Evolutionary conservation across 2,329 filamentous ascomycete species (phyloP).

Genomic region (Verticillium klebahnii): DNA sequence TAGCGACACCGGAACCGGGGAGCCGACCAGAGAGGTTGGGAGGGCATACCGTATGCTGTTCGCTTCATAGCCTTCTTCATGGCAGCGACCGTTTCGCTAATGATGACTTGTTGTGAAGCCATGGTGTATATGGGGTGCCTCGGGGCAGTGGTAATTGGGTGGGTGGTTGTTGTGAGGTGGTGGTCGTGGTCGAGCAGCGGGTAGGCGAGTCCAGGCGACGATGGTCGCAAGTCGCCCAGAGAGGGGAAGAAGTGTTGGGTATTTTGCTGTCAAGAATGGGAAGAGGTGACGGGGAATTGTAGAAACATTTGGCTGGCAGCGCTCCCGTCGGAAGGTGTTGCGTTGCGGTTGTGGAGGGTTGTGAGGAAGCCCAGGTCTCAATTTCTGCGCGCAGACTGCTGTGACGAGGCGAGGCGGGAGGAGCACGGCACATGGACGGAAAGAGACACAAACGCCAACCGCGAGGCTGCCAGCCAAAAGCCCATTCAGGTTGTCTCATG

Average conservation of each 20-base stretch:
- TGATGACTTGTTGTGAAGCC: constrained; percentile 54
- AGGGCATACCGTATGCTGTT: constrained; percentile 50
- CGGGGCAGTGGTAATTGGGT: neutral
- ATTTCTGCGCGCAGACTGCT: constrained; percentile 14
- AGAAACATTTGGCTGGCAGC: neutral
- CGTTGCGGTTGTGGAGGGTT: constrained; percentile 7
- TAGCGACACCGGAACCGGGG: neutral
- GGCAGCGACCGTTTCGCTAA: constrained; percentile 61
- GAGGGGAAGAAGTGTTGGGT: neutral
- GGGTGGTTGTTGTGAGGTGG: constrained; percentile 3
- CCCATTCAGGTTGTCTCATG: constrained; percentile 5
- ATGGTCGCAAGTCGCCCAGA: constrained; percentile 1
- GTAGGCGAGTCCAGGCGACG: constrained; percentile 2
- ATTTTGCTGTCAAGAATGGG: neutral
- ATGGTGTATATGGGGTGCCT: constrained; percentile 18
- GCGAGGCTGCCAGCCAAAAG: constrained; percentile 10
- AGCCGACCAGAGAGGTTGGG: neutral
- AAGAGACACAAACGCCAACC: constrained; percentile 11
- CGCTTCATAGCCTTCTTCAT: constrained; percentile 66
- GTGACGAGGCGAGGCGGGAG: constrained; percentile 9
- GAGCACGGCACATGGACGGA: constrained; percentile 1
- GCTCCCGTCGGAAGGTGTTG: constrained; percentile 1
- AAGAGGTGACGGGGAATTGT: neutral
- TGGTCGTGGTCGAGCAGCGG: constrained; percentile 7
- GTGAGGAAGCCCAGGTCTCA: constrained; percentile 9